A percentile compares a stretch with the other conserved stretches of the same genome.
Conservation (phyloP, 495 filamentous ascomycete genomes). For the Penicillium psychrofluorescens region DNA sequence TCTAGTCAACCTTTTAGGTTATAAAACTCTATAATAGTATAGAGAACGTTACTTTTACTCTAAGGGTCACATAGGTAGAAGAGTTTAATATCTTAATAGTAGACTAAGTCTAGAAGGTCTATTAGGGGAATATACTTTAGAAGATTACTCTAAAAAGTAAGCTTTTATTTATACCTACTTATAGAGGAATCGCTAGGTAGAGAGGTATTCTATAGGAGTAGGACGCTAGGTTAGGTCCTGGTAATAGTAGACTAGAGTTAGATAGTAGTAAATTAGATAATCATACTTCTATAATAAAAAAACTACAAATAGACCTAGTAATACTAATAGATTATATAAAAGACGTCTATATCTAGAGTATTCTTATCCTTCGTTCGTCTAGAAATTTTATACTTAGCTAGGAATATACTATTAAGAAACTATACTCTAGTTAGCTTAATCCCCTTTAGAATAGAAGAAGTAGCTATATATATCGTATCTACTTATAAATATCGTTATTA, state of each 20-base stretch:
- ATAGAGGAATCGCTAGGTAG: too few relatives aligned
- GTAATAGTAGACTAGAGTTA: conserved; percentile 26
- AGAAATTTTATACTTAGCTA: too few relatives aligned
- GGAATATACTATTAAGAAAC: too few relatives aligned
- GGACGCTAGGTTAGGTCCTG: conserved; percentile 17
- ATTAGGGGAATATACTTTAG: conserved; percentile 11
- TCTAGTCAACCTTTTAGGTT: conserved; percentile 23
- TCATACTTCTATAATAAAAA: conserved; percentile 23
- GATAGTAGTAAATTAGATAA: conserved; percentile 19
- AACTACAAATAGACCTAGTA: conserved; percentile 21
- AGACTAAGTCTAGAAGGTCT: conserved; percentile 22
- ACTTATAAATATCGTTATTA: too few relatives aligned
- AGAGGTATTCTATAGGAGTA: too few relatives aligned
- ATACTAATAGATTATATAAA: conserved; percentile 15
- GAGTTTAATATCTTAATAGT: conserved; percentile 22
- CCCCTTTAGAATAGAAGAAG: too few relatives aligned
- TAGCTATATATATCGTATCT: too few relatives aligned
- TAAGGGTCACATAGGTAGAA: conserved; percentile 19
- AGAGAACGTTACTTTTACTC: conserved; percentile 21
- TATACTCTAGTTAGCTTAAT: too few relatives aligned
- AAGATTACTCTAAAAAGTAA: too few relatives aligned
- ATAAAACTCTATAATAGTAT: conserved; percentile 19
- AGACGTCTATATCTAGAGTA: conserved; percentile 19
- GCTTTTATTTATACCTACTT: too few relatives aligned
- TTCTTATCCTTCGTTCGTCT: too few relatives aligned